Evolutionary conservation across 2,329 filamentous ascomycete genomes (phyloP).

Genomic region (Aspergillus neotritici): DNA sequence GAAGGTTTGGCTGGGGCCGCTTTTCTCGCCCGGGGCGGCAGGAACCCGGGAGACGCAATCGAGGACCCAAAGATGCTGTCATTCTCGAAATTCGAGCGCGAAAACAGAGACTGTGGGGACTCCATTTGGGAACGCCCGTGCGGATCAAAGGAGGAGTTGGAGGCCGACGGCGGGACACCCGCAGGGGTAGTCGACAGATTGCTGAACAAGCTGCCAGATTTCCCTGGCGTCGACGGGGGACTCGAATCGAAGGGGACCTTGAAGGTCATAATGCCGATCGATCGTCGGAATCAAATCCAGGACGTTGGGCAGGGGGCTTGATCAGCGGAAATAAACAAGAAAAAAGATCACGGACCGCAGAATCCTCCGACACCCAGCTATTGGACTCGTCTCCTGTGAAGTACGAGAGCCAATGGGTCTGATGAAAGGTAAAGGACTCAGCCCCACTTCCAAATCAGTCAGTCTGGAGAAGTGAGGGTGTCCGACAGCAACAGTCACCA

Average conservation of each 20-base stretch:
- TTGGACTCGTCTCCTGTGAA: too few relatives aligned
- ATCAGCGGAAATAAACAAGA: conserved; percentile 7
- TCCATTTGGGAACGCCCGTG: conserved; percentile 39
- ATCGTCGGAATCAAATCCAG: not conserved
- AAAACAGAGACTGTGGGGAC: conserved; percentile 37
- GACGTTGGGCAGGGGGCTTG: conserved; percentile 2
- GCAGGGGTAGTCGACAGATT: conserved; percentile 54
- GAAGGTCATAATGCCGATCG: conserved; percentile 30
- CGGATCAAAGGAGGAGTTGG: conserved; percentile 54
- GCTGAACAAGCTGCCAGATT: conserved; percentile 31
- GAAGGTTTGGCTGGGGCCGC: conserved; percentile 19
- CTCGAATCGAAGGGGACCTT: conserved; percentile 31
- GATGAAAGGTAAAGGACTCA: too few relatives aligned
- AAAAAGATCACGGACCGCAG: not conserved
- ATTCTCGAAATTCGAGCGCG: conserved; percentile 22
- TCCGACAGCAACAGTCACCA: too few relatives aligned
- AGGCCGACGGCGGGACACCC: conserved; percentile 50
- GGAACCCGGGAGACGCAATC: conserved; percentile 30
- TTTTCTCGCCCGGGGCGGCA: conserved; percentile 25
- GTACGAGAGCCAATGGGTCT: too few relatives aligned
- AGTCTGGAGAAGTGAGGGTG: too few relatives aligned
- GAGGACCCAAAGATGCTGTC: conserved; percentile 36
- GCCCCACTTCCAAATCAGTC: too few relatives aligned
- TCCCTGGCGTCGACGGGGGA: conserved; percentile 37
- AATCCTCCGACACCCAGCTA: too few relatives aligned